Conservation (phyloP, 257 asterid genomes). For the Handroanthus guayacan region DNA sequence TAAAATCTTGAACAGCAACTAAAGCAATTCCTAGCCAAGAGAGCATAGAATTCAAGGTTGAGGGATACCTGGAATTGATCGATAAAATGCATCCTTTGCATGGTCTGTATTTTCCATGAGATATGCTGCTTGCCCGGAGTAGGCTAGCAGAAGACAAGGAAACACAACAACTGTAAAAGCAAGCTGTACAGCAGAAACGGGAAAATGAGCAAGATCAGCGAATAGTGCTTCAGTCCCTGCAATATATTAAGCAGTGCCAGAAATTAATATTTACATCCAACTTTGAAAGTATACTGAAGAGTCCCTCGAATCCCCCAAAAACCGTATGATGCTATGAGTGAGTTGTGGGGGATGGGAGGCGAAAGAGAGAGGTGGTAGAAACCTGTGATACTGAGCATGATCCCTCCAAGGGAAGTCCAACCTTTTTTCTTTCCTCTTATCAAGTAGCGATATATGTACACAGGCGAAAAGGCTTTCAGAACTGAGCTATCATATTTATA, state of each 20-base stretch:
- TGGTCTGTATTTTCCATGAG: slow-evolving; percentile 78
- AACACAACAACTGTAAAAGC: slow-evolving; percentile 88
- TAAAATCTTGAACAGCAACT: not conserved
- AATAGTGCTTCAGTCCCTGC: slow-evolving; percentile 99
- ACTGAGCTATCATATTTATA: slow-evolving; percentile 81
- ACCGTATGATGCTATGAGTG: not conserved
- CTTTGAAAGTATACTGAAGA: not conserved
- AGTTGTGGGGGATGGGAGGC: slow-evolving; percentile 11
- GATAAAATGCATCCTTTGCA: slow-evolving; percentile 84
- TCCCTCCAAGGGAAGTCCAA: slow-evolving; percentile 97
- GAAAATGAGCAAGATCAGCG: slow-evolving; percentile 96
- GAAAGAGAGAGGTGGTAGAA: not conserved
- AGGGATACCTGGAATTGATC: slow-evolving; percentile 90
- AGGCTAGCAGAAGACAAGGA: slow-evolving; percentile 96
- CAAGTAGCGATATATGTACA: slow-evolving; percentile 76
- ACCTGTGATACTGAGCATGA: slow-evolving; percentile 99
- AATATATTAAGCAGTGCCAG: slow-evolving; percentile 37
- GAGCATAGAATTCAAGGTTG: slow-evolving; percentile 7
- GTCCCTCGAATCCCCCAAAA: not conserved
- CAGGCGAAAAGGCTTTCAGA: slow-evolving; percentile 84
- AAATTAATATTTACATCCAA: slow-evolving; percentile 10
- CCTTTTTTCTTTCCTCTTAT: slow-evolving; percentile 62
- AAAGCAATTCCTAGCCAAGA: not conserved
- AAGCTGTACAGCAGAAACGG: slow-evolving; percentile 90
- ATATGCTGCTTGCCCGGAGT: slow-evolving; percentile 98